phyloP scores from a whole-genome alignment of 2,329 filamentous ascomycete genomes.

The Cercospora berteroae region DNA sequence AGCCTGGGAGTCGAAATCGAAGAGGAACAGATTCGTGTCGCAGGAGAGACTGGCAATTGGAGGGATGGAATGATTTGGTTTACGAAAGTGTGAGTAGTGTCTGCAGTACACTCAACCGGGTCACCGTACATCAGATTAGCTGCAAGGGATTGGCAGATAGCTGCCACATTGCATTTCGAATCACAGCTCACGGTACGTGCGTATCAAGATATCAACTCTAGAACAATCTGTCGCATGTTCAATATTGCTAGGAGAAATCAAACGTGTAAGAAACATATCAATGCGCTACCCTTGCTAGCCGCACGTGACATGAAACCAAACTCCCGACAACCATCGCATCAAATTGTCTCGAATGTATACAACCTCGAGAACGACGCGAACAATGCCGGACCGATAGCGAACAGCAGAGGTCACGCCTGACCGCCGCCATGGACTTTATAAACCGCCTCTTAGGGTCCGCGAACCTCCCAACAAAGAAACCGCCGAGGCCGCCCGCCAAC shows the following conservation, averaged over 20 bases:
- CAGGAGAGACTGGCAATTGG: conserved; percentile 15
- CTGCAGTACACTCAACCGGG: not conserved
- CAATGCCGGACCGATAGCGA: not conserved
- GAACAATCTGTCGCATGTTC: not conserved
- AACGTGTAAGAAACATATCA: not conserved
- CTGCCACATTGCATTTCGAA: too few species aligned
- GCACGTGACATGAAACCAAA: not conserved
- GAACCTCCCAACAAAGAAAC: conserved; percentile 50
- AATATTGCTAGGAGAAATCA: not conserved
- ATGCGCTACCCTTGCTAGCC: not conserved
- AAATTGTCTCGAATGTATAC: not conserved
- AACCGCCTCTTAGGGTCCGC: conserved; percentile 61
- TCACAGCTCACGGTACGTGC: too few species aligned
- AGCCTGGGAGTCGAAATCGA: conserved; percentile 15
- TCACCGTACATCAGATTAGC: too few species aligned
- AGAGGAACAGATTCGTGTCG: conserved; percentile 13
- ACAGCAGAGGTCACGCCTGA: not conserved
- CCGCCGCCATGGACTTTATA: conserved; percentile 43
- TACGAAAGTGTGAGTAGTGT: not conserved
- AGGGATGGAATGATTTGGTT: conserved; percentile 26
- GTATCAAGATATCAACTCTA: too few species aligned
- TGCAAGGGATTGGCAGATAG: too few species aligned
- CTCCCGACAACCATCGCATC: not conserved
- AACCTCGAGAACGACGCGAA: not conserved
- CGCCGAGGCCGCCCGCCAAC: conserved; percentile 42